Conservation (phyloP, 2,329 filamentous ascomycete genomes). For the Cytospora schulzeri region DNA sequence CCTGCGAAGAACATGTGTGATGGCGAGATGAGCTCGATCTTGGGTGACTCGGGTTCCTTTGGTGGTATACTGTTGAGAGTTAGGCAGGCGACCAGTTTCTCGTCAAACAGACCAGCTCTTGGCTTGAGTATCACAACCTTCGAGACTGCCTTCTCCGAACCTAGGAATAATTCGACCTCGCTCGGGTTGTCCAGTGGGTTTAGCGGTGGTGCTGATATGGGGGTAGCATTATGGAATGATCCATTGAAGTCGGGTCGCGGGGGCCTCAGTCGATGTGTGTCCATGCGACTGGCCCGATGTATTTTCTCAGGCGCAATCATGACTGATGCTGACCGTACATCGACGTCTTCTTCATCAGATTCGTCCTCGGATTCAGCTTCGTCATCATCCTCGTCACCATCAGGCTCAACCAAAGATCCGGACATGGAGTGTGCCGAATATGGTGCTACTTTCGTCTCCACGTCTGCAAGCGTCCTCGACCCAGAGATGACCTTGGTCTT, state of each 20-base stretch:
- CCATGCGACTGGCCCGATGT: slow-evolving; percentile 31
- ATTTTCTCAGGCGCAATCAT: slow-evolving; percentile 33
- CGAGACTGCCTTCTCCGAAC: slow-evolving; percentile 43
- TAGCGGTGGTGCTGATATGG: slow-evolving; percentile 20
- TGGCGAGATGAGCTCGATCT: slow-evolving; percentile 41
- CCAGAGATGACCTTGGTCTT: slow-evolving; percentile 26
- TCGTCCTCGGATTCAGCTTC: slow-evolving; percentile 8
- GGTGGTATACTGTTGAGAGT: slow-evolving; percentile 40
- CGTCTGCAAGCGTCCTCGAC: slow-evolving; percentile 27
- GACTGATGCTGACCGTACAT: slow-evolving; percentile 29
- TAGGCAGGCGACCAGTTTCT: slow-evolving; percentile 51
- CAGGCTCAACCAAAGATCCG: slow-evolving; percentile 21
- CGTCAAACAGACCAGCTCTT: slow-evolving; percentile 53
- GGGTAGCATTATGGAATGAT: slow-evolving; percentile 32
- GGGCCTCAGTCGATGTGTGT: slow-evolving; percentile 27
- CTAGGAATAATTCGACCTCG: slow-evolving; percentile 44
- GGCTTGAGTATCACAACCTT: slow-evolving; percentile 48
- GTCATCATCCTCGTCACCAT: slow-evolving; percentile 8
- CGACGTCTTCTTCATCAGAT: slow-evolving; percentile 16
- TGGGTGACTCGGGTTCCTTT: slow-evolving; percentile 34
- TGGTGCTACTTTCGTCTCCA: slow-evolving; percentile 24
- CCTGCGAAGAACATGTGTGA: slow-evolving; percentile 45
- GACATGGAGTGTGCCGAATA: slow-evolving; percentile 26
- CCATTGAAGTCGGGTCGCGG: slow-evolving; percentile 23
- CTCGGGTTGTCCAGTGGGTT: slow-evolving; percentile 29